Evolutionary conservation across 208 protist species (phyloP), one percentile per base, ranked within the genome.

Genomic region (Acanthamoeba triangularis): DNA sequence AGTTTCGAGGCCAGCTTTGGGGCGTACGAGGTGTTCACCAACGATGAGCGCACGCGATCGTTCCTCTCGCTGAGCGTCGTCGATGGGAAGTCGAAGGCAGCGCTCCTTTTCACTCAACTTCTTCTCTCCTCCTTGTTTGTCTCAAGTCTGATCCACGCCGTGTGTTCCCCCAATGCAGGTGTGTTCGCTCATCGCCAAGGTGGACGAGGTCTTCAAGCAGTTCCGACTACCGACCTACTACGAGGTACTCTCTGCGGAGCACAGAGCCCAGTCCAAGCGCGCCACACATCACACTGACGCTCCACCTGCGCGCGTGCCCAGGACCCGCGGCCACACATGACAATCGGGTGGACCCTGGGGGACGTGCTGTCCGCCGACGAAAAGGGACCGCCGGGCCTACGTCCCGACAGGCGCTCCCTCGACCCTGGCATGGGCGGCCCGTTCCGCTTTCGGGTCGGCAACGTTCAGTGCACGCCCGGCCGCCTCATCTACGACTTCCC

Each of bases 261-360:
- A 47, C 16, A 56, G 7, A 67, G 33, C 23, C 30, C 23, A 30
- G 41, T 16, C 28, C 8, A 37, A 47, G 44, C 44, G 3, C 44
- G 44, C 44, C 44, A 47, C 44, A 47, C 44, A 47, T 10, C 11
- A 47, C 44, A 47, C 44, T 47, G 44, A 47, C 44, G 44, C 44
- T 47, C 44, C 14, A 14, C 44, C 11, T 47, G 44, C 10, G 3
- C 13, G 54, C 54, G 54, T 87, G n/a, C 25, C 30, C 59, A 93
- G 87, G 87, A 93, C 18, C 87, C 87, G 14, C 30, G 87, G 47
- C 87, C 87, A 18, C 87, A 93, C 47, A 93, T 93, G 87, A 93
- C 87, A 3, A 76, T 93, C 44, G 87, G 87, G 35, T 93, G 87
- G 87, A 76, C 87, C 16, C 20, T 93, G 41, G 87, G 61, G 41